Evolutionary conservation across 2,329 filamentous ascomycete genomes (phyloP), one percentile per base, ranked within the genome.

Genomic region (Sclerotinia minor): DNA sequence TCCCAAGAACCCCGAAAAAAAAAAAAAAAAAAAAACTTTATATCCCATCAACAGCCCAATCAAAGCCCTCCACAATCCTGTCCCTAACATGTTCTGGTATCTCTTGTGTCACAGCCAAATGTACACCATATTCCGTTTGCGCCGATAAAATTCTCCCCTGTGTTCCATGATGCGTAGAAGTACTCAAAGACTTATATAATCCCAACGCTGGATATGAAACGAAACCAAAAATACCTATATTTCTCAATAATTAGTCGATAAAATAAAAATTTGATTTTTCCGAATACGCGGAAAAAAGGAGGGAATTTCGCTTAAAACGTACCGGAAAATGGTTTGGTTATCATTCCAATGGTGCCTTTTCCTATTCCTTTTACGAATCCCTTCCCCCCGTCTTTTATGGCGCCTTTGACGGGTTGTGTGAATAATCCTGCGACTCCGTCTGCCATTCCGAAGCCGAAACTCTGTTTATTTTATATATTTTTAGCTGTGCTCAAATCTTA

Each of bases 131-230:
- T 11, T 63, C n/a, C 13, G 26, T 49, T 19, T 63, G 59, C 7
- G 59, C 59, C 4, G 24, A 26, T 6, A 63, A n/a, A 0, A 63
- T 63, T 44, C 11, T 38, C 45, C 59, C 59, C 45, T 66, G 52
- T 15, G 67, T 45, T 32, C 61, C 61, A 1, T 64, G 57, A 24
- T 47, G 15, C 8, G 67, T 29, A 13, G 67, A 58, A 17, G 54
- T 60, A 32, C 44, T 45, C 8, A 68, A 47, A 11, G 53, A n/a
- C 53, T 54, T 65, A 58, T 68, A 68, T n/a, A 68, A 26, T 17
- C 61, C 67, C 21, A 68, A 21, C 3, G 64, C 64, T 24, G 67
- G 67, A 53, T 68, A 68, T 41, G 67, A 54, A 17, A 68, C 64
- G 26, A 68, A 38, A 9, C 67, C 61, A 44, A 68, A 65, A 11